A percentile compares a stretch with the other conserved stretches of the same genome.
Evolutionary conservation across 2,329 filamentous ascomycete genomes (phyloP).

Genomic region (Ascosphaera pollenicola): DNA sequence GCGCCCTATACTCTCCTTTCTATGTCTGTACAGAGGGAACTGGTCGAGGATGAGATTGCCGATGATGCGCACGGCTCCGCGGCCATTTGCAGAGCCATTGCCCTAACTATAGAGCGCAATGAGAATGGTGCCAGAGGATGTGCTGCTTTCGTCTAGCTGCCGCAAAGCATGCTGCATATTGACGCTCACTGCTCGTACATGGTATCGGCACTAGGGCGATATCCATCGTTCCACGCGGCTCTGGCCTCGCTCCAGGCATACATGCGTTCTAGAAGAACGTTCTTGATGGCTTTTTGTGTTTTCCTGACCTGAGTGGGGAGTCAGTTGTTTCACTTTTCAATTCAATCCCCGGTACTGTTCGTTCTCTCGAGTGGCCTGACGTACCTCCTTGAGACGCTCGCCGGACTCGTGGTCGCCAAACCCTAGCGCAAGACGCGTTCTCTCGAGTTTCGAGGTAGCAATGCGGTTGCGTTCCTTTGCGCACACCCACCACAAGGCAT

Average conservation of each 20-base stretch:
- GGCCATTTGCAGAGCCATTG: too few species aligned
- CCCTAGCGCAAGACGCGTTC: slow-evolving; percentile 41
- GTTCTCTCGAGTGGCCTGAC: slow-evolving; percentile 10
- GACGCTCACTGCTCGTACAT: not conserved
- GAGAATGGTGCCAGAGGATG: too few species aligned
- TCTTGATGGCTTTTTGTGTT: slow-evolving; percentile 68
- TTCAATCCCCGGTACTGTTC: not conserved
- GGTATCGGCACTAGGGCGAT: slow-evolving; percentile 13
- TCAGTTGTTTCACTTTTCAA: not conserved
- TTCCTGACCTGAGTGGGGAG: slow-evolving; percentile 38
- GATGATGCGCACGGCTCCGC: too few species aligned
- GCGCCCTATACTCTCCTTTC: too few species aligned
- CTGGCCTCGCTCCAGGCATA: slow-evolving; percentile 46
- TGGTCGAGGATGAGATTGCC: too few species aligned
- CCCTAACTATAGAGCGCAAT: too few species aligned
- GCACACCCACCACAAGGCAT: slow-evolving; percentile 86
- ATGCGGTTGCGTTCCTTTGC: slow-evolving; percentile 77
- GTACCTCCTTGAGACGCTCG: slow-evolving; percentile 43
- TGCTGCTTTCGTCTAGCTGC: not conserved
- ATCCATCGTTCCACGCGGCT: slow-evolving; percentile 15
- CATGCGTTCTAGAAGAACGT: slow-evolving; percentile 66
- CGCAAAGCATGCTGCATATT: not conserved
- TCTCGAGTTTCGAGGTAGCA: slow-evolving; percentile 52
- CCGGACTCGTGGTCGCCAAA: slow-evolving; percentile 51
- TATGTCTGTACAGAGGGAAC: too few species aligned